Base-by-base conservation (phyloP, 2,329 filamentous ascomycete species). In the Aaosphaeria pasadenensis region DNA sequence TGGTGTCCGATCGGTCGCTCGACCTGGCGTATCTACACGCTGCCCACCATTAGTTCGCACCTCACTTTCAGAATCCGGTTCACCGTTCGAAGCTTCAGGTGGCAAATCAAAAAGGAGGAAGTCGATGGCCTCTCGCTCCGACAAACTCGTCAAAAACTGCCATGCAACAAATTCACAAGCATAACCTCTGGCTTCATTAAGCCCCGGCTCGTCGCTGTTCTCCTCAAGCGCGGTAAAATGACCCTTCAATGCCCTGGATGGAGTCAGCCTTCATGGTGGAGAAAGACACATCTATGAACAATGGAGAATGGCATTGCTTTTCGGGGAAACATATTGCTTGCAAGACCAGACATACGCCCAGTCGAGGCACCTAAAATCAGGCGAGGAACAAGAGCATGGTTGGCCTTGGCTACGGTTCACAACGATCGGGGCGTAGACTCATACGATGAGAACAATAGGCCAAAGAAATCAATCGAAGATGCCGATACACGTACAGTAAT, bases 131-230 rank as follows among this genome's bases (percentile, higher is more conserved):
- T 91, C 88, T 28, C 83, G 76, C 62, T 90, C 86, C 1, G 85
- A 85, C 31, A 91, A 74, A 46, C 83, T 83, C 11, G 83, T 83
- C 33, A 91, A 74, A 57, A 90, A 89, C 36, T 88, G 81, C 86
- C 87, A 91, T 35, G 88, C 88, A 11, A 90, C 86, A 52, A 90
- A 87, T 72, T 92, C 88, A 62, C 88, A 91, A 30, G 86, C 87
- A 62, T 83, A 82, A 17, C 86, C 86, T 46, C 88, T 79, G 11
- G 86, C 81, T 48, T 87, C 81, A 48, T 84, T 82, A 31, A 91
- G 71, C 4, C 84, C 83, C 50, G 82, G 81, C 49, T 87, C 80
- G 44, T 77, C 75, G 43, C 79, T 77, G 42, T 76, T 76, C 42
- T 67, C 65, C 52, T 87, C 85, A 32, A 78, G 74, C 9, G 81